Evolutionary conservation across 768 basidiomycete genomes (phyloP), one percentile per base, ranked within the genome.

Genomic region (Leucosporidium scottii): DNA sequence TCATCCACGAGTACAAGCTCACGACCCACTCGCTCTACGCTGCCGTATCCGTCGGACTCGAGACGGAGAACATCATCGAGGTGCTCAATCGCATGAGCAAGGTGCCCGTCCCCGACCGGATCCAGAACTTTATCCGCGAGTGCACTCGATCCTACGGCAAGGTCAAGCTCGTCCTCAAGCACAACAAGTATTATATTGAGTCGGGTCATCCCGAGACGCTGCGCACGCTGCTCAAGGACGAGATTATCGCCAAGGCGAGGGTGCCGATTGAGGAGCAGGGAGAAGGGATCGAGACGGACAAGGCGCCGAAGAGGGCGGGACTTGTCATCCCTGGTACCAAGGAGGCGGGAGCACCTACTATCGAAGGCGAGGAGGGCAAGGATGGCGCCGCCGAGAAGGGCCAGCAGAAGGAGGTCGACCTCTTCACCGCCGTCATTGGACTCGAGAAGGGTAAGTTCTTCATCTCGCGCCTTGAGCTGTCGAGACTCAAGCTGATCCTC

Each of bases 1-100:
- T 94, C 80, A 93, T 98, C 70, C 94, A 99, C 81, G 96, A 98
- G 82, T 99, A 98, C 83, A 92, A 94, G 80, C 85, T 99, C 77
- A 98, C 94, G 65, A 88, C 93, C 55, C 96, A 98, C 79, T 98
- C 94, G 23, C 82, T 99, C 21, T 98, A 99, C 79, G 96, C 96
- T 68, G 96, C 96, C 59, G 94, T 99, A 69, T 97, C 94, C 20
- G 96, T 99, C 68, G 96, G 96, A 34, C 81, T 99, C 34, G 91
- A 98, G 78, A 98, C 96, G 13, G 89, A 94, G 74, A 93, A 98
- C 78, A 98, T 98, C 74, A 96, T 98, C 78, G 92, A 93, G 82
- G 94, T 97, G 74, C 68, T 82, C 23, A 77, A 78, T 27, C 76
- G 81, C 18, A 72, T 82, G 34, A 77, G 76, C 67, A 83, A 78